phyloP scores from a whole-genome alignment of 768 basidiomycete genomes.

The Serpula lacrymans region DNA sequence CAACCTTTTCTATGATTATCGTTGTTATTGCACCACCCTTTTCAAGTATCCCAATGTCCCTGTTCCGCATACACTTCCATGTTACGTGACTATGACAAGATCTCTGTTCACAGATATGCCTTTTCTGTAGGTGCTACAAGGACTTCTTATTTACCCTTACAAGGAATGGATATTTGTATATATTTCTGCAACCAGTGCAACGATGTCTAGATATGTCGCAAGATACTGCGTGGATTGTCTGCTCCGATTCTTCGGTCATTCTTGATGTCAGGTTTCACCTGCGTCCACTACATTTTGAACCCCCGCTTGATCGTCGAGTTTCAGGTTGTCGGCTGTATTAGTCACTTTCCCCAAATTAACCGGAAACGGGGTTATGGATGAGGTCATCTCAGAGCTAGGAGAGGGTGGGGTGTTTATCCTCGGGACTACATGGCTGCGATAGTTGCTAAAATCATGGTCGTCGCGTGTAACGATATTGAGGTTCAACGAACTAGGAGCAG shows the following conservation, averaged over 20 bases:
- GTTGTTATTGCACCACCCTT: conserved; percentile 6
- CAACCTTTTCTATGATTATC: conserved; percentile 5
- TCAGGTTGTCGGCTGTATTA: neutral
- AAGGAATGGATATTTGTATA: conserved; percentile 26
- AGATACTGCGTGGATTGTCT: too few relatives aligned
- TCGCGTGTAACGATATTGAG: neutral
- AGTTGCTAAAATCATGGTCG: too few relatives aligned
- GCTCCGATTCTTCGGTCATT: too few relatives aligned
- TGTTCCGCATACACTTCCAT: conserved; percentile 10
- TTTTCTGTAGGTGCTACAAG: conserved; percentile 26
- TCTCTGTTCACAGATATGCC: conserved; percentile 17
- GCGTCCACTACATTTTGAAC: too few relatives aligned
- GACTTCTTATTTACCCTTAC: conserved; percentile 17
- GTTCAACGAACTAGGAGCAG: neutral
- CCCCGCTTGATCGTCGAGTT: neutral
- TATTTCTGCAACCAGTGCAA: too few relatives aligned
- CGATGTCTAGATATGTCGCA: too few relatives aligned
- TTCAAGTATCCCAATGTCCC: conserved; percentile 6
- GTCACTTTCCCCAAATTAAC: conserved; percentile 7
- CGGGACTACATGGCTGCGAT: neutral
- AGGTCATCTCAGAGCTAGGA: conserved; percentile 1
- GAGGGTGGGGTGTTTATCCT: neutral
- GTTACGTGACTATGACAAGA: conserved; percentile 28
- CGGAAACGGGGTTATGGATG: conserved; percentile 5
- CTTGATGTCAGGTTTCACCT: too few relatives aligned